These are phyloP conservation scores for Chrysanthemum makinoi DNA, from an alignment of 129 eudicot genomes.

Conservation along the genomic window DNA sequence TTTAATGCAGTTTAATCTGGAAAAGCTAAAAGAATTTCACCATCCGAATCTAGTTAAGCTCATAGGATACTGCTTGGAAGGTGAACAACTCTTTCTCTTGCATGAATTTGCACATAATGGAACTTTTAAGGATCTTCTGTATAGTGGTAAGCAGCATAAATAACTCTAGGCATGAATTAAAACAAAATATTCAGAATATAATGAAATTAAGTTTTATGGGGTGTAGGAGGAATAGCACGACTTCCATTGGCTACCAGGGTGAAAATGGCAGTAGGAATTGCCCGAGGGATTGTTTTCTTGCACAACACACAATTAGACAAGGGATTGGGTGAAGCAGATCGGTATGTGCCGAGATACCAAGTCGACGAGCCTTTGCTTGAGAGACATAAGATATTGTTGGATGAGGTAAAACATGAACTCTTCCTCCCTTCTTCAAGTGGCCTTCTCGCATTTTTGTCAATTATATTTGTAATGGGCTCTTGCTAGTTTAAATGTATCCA, in stretches of 20 bases:
- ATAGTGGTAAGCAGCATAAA: background rate
- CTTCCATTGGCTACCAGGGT: too few relatives aligned
- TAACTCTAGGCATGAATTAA: background rate
- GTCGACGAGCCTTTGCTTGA: slow-evolving; percentile 3
- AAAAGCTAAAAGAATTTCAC: background rate
- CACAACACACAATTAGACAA: background rate
- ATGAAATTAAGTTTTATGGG: background rate
- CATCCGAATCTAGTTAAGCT: background rate
- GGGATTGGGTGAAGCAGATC: background rate
- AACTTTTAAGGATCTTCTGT: too few relatives aligned
- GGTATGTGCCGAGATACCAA: background rate
- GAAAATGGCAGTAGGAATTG: too few relatives aligned
- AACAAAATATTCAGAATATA: too few relatives aligned
- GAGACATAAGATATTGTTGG: background rate
- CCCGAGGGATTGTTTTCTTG: too few relatives aligned
- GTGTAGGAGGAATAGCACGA: too few relatives aligned
- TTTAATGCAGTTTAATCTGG: background rate
- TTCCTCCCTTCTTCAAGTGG: background rate
- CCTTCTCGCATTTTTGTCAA: background rate
- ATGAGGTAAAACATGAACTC: background rate
- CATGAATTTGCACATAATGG: background rate
- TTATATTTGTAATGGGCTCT: background rate
- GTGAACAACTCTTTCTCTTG: background rate
- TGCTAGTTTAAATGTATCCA: background rate
- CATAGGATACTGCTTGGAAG: background rate